These are phyloP conservation scores for Malassezia sp. DNA, from an alignment of 1,284 basidiomycete species.

Conservation along the genomic window DNA sequence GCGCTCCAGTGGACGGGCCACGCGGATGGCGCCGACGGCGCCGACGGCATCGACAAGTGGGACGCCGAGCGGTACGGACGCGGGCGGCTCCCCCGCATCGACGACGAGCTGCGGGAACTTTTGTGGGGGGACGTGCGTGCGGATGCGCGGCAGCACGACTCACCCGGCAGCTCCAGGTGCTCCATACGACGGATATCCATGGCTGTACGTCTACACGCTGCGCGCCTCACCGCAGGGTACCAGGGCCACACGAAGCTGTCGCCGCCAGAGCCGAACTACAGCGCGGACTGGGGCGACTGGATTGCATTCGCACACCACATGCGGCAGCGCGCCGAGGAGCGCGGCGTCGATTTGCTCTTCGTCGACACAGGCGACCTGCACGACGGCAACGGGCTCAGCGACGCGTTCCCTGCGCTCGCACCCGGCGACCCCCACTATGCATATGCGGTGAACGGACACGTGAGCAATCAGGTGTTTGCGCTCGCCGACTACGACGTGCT, in stretches of 20 bases:
- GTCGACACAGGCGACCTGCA: slow-evolving; percentile 43
- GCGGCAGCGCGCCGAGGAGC: slow-evolving; percentile 24
- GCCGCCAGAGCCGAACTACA: slow-evolving; percentile 42
- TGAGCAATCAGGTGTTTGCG: slow-evolving; percentile 50
- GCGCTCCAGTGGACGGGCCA: too few relatives aligned
- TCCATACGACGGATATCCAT: slow-evolving; percentile 71
- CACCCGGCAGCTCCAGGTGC: slow-evolving; percentile 63
- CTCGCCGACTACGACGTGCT: slow-evolving; percentile 70
- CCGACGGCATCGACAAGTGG: background rate
- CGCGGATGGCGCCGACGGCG: background rate
- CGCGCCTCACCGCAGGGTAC: slow-evolving; percentile 15
- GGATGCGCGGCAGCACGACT: too few relatives aligned
- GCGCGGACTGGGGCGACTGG: slow-evolving; percentile 45
- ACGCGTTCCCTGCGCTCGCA: slow-evolving; percentile 26
- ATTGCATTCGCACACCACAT: slow-evolving; percentile 42
- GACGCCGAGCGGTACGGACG: slow-evolving; percentile 10
- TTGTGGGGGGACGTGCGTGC: too few relatives aligned
- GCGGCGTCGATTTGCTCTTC: slow-evolving; percentile 40
- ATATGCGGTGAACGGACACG: slow-evolving; percentile 28
- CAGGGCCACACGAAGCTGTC: slow-evolving; percentile 39
- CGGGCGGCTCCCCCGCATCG: slow-evolving; percentile 27
- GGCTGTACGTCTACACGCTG: slow-evolving; percentile 44
- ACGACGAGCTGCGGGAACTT: slow-evolving; percentile 49
- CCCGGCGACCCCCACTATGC: background rate
- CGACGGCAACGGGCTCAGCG: slow-evolving; percentile 42